Evolutionary conservation across 2,329 filamentous ascomycete species (phyloP).

Genomic region (Botrytis pseudocinerea): DNA sequence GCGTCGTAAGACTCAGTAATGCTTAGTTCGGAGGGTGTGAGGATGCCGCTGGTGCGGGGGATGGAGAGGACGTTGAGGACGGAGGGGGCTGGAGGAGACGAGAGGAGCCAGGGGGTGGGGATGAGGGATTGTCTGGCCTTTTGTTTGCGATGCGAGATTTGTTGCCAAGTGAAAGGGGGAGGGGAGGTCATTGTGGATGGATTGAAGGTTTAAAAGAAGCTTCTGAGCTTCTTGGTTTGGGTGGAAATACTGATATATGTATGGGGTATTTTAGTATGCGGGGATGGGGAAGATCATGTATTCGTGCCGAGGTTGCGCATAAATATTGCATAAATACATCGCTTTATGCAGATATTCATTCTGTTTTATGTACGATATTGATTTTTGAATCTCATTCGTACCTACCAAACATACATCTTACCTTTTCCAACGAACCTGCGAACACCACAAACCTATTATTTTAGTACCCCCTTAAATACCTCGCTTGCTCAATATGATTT

Average conservation of each 20-base stretch:
- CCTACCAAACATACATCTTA: background rate
- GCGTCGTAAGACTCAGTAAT: background rate
- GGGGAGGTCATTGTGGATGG: background rate
- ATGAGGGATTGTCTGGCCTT: background rate
- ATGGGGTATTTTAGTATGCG: background rate
- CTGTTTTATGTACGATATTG: background rate
- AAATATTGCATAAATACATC: background rate
- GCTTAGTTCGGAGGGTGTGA: slow-evolving; percentile 4
- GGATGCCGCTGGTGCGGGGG: background rate
- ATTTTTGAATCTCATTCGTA: background rate
- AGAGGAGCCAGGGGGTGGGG: background rate
- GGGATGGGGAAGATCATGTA: background rate
- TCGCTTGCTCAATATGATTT: background rate
- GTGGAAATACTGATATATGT: background rate
- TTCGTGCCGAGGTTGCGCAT: background rate
- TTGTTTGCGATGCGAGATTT: background rate
- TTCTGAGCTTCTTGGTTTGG: background rate
- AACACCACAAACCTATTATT: background rate
- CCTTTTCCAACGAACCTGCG: background rate
- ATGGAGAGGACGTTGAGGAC: background rate
- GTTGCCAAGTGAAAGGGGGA: background rate
- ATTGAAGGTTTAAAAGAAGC: background rate
- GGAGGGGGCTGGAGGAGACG: background rate
- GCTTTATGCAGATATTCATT: background rate
- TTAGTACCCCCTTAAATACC: background rate